These are phyloP conservation scores for Rickenella mellea DNA, from an alignment of 768 basidiomycete species.

Conservation along the genomic window DNA sequence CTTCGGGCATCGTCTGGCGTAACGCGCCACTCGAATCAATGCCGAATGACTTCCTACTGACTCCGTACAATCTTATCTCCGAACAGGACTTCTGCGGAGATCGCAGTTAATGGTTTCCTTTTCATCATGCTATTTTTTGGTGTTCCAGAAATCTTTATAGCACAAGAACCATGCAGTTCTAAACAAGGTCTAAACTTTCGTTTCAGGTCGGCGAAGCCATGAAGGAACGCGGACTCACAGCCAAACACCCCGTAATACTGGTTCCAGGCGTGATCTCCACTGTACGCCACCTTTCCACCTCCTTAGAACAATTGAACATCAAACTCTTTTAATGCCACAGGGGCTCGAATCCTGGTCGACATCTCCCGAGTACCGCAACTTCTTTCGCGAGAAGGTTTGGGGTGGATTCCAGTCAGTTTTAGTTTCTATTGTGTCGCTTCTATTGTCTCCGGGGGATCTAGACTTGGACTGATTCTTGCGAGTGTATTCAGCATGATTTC, in stretches of 20 bases:
- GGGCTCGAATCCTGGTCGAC: conserved; percentile 83
- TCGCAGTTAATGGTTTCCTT: too few species aligned
- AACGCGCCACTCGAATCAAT: too few species aligned
- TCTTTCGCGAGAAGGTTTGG: conserved; percentile 82
- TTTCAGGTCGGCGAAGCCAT: conserved; percentile 69
- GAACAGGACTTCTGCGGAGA: too few species aligned
- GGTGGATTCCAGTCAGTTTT: conserved; percentile 16
- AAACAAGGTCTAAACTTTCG: too few species aligned
- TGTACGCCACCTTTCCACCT: conserved; percentile 31
- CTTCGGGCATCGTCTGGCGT: too few species aligned
- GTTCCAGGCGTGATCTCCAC: conserved; percentile 88
- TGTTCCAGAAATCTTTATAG: too few species aligned
- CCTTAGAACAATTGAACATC: too few species aligned
- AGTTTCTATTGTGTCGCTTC: not conserved
- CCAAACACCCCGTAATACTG: conserved; percentile 73
- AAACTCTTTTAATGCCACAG: conserved; percentile 11
- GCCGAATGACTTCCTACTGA: too few species aligned
- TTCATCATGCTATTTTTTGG: too few species aligned
- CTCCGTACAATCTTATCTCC: too few species aligned
- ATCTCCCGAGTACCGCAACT: conserved; percentile 68
- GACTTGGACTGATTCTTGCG: conserved; percentile 33
- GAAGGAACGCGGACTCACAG: conserved; percentile 52
- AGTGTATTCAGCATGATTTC: conserved; percentile 77
- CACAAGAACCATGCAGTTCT: too few species aligned
- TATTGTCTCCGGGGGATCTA: not conserved